phyloP scores from a whole-genome alignment of 495 filamentous ascomycete species.

The Hypomontagnella monticulosa region DNA sequence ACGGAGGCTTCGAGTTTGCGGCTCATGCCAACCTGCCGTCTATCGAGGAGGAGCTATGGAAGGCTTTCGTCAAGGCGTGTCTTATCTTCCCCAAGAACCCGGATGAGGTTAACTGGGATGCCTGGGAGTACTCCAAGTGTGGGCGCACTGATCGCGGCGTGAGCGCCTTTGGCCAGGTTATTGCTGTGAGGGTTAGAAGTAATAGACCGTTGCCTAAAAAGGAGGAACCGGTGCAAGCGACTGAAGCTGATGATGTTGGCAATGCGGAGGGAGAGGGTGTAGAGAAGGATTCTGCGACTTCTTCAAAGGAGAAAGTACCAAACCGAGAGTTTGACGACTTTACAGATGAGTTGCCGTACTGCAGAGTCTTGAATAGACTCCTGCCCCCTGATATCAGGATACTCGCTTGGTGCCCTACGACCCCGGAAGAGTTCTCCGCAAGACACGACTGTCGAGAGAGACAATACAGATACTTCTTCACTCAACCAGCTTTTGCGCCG shows the following conservation, averaged over 20 bases:
- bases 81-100: constrained; percentile 77
- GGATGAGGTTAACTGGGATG: constrained; percentile 72
- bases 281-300: constrained; percentile 8
- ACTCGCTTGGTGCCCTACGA: constrained; percentile 90
- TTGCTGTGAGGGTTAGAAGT: constrained; percentile 83
- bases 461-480: constrained; percentile 96
- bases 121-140: constrained; percentile 90
- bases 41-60: constrained; percentile 92
- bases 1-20: constrained; percentile 91
- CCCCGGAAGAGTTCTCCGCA: constrained; percentile 82
- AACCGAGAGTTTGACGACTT: constrained; percentile 72
- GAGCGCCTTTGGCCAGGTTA: constrained; percentile 96
- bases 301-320: constrained; percentile 11
- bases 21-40: constrained; percentile 72
- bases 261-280: constrained; percentile 3
- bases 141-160: constrained; percentile 93
- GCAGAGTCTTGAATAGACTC: constrained; percentile 80
- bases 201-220: constrained; percentile 64
- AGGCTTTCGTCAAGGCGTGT: constrained; percentile 79
- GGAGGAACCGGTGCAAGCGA: constrained; percentile 17
- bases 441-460: constrained; percentile 93
- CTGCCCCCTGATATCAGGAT: constrained; percentile 89
- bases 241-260: constrained; percentile 33
- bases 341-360: constrained; percentile 84
- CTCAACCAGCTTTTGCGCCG: constrained; percentile 84